phyloP scores from a whole-genome alignment of 2,329 filamentous ascomycete genomes.

The Davidsoniella virescens region DNA sequence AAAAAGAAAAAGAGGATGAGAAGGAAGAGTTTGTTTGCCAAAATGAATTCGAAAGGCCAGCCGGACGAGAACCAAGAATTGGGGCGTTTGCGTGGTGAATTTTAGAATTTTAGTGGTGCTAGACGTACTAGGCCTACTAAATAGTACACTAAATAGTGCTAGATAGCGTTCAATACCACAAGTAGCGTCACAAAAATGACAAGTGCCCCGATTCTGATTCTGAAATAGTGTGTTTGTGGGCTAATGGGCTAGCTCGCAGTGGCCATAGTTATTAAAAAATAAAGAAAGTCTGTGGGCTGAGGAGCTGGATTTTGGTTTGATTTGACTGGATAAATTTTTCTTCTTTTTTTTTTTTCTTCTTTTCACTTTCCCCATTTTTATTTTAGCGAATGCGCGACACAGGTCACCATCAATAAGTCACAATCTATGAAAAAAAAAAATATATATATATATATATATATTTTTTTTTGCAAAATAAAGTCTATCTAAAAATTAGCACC shows the following conservation, averaged over 20 bases:
- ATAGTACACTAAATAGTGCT: background rate
- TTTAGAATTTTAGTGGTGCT: background rate
- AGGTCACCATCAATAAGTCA: too few species aligned
- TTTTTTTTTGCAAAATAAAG: background rate
- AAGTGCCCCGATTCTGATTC: background rate
- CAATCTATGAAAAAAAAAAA: too few species aligned
- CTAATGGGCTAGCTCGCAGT: background rate
- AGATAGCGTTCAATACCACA: background rate
- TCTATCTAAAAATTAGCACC: background rate
- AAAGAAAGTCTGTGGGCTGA: too few species aligned
- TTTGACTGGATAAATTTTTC: too few species aligned
- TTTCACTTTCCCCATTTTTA: too few species aligned
- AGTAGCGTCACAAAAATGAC: background rate
- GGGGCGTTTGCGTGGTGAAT: slow-evolving; percentile 1
- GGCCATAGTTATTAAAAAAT: too few species aligned
- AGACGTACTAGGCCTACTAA: background rate
- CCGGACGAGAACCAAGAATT: background rate
- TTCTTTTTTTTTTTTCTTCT: too few species aligned
- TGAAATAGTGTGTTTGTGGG: background rate
- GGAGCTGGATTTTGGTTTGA: too few species aligned
- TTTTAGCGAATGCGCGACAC: too few species aligned
- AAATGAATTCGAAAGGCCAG: background rate
- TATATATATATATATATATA: too few species aligned
- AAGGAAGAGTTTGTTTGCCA: slow-evolving; percentile 13
- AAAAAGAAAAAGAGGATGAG: slow-evolving; percentile 10